A percentile compares a stretch with the other conserved stretches of the same genome.
Conservation (phyloP, 495 filamentous ascomycete genomes). For the Acidomyces sp. region DNA sequence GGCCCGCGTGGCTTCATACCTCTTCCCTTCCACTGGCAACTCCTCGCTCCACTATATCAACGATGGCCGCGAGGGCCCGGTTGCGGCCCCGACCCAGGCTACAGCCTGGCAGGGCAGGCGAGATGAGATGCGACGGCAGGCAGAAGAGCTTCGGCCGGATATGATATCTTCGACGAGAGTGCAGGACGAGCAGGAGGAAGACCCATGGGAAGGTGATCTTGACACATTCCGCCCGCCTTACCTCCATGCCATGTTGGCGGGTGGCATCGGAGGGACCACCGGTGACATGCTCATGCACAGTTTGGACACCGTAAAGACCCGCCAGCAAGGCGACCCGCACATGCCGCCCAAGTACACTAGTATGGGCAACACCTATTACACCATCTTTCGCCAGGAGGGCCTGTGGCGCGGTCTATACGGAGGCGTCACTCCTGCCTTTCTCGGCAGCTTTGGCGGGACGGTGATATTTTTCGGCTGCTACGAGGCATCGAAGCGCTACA, state of each 20-base stretch:
- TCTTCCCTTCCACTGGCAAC: constrained; percentile 16
- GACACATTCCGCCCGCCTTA: constrained; percentile 8
- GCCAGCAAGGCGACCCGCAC: constrained; percentile 90
- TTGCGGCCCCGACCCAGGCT: not conserved
- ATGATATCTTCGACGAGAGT: not conserved
- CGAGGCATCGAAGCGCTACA: constrained; percentile 80
- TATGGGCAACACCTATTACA: constrained; percentile 76
- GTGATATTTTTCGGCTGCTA: constrained; percentile 93
- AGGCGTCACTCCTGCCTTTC: constrained; percentile 75
- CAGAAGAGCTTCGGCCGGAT: constrained; percentile 20
- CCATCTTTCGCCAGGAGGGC: constrained; percentile 86
- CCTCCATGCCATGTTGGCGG: constrained; percentile 79
- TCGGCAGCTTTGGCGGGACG: constrained; percentile 88
- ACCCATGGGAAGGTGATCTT: constrained; percentile 16
- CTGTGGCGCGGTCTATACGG: constrained; percentile 80
- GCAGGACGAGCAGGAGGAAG: constrained; percentile 8
- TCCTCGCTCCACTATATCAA: constrained; percentile 18
- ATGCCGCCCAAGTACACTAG: constrained; percentile 84
- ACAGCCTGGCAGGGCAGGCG: too few species aligned
- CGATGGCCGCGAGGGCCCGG: constrained; percentile 20
- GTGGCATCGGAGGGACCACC: constrained; percentile 76
- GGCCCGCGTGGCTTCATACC: constrained; percentile 25
- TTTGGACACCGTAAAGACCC: constrained; percentile 96
- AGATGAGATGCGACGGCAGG: constrained; percentile 20
- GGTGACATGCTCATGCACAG: constrained; percentile 99